These are phyloP conservation scores for Hypoxylon sp. DNA, from an alignment of 2,329 filamentous ascomycete species.

Conservation along the genomic window DNA sequence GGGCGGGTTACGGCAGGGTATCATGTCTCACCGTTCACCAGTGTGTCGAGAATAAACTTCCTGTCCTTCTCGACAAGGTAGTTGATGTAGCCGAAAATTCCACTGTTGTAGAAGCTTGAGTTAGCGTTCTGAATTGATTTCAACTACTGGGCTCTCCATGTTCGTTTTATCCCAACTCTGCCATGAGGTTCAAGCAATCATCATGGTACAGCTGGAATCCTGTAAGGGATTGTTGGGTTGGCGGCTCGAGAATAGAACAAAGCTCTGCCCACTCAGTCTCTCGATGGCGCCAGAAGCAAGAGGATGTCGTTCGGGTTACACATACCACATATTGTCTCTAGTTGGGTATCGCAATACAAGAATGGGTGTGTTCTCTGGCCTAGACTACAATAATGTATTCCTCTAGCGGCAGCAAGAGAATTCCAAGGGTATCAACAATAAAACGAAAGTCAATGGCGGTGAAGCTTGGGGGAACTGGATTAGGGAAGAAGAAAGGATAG, in stretches of 20 bases:
- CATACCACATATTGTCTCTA: conserved; percentile 55
- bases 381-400: conserved; percentile 24
- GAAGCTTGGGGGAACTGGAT: conserved; percentile 28
- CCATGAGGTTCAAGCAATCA: conserved; percentile 1
- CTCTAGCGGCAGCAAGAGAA: conserved; percentile 19
- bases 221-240: conserved; percentile 12
- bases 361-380: conserved; percentile 32
- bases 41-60: conserved; percentile 93
- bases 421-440: conserved; percentile 43
- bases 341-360: conserved; percentile 33
- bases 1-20: conserved; percentile 38
- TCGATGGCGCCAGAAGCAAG: conserved; percentile 13
- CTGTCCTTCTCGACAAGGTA: conserved; percentile 99
- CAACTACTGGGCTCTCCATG: conserved; percentile 18
- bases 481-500: conserved; percentile 42
- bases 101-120: conserved; percentile 66
- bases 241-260: conserved; percentile 9
- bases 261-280: conserved; percentile 15
- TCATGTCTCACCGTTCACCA: conserved; percentile 86
- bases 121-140: conserved; percentile 47
- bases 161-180: conserved; percentile 5
- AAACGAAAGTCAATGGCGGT: conserved; percentile 45
- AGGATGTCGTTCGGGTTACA: conserved; percentile 42
- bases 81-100: conserved; percentile 99
- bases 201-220: conserved; percentile 18